Conservation (phyloP, 1,284 basidiomycete genomes). For the Sporisorium iseilematis-ciliati region DNA sequence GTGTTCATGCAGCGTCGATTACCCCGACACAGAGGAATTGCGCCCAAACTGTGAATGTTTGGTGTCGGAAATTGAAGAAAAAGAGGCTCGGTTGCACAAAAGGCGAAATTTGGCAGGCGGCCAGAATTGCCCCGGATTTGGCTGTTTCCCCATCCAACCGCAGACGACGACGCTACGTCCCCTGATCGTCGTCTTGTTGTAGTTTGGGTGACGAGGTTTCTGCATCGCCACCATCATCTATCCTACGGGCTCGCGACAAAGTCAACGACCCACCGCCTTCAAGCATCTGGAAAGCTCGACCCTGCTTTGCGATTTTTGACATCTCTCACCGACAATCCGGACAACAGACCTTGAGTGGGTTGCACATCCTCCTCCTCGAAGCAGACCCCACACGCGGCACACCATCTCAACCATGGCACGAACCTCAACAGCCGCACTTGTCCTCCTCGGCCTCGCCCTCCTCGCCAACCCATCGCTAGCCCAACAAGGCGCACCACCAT, state of each 20-base stretch:
- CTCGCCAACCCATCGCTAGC: not conserved
- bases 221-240: not conserved
- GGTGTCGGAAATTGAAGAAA: conserved; percentile 14
- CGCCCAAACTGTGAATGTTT: not conserved
- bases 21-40: conserved; percentile 10
- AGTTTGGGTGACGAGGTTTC: no score
- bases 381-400: not conserved
- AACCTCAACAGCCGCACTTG: not conserved
- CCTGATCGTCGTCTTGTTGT: not conserved
- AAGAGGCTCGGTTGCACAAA: not conserved
- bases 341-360: not conserved
- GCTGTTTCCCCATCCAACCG: conserved; percentile 9
- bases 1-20: conserved; percentile 18
- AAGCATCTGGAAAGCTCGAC: no score
- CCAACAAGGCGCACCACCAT: conserved; percentile 22
- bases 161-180: not conserved
- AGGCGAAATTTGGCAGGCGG: not conserved
- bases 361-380: not conserved
- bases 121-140: conserved; percentile 25
- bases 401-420: not conserved
- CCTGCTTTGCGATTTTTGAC: not conserved
- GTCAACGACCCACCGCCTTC: no score
- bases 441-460: not conserved
- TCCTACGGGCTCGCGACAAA: not conserved
- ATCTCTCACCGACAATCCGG: not conserved